Base-by-base conservation (phyloP, 768 basidiomycete species). In the Amanita subjunquillea region DNA sequence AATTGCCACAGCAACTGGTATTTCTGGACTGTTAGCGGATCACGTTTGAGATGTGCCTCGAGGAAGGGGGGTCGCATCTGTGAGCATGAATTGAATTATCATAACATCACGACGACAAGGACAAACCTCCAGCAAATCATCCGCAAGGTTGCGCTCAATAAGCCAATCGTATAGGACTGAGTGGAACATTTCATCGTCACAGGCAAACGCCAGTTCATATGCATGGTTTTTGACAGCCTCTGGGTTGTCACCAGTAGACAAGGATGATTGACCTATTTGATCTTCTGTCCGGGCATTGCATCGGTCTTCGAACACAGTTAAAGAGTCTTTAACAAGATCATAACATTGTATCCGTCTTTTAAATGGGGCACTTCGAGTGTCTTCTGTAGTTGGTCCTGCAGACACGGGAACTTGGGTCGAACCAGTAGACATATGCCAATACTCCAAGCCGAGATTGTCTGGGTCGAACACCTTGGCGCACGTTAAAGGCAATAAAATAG, bases 111-210 rank as follows among this genome's bases (percentile, higher is more conserved):
- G 20, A 3, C 37, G 54, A 55, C 15, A n/a, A 44, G 23, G 23
- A 59, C 80, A 40, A 55, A 93, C 95, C 76, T 94, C 92, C 37
- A 98, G 73, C 15, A 99, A 71, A 61, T 92, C 88, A 62, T 97
- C 91, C 22, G 90, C 86, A 58, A 91, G 72, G 4, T 83, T 80
- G 30, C 81, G 80, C 27, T 71, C 70, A 41, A 96, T 87, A 46
- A 94, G 72, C 96, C 96, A 98, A 59, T 96, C 91, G 62, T 99
- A 99, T 54, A 99, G 65, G 15, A 83, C 84, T 30, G 87, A 91
- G 67, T 98, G 93, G 70, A 98, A 97, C 70, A 94, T 80, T 59
- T 92, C 85, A 64, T 98, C 96, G 30, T 86, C 79, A 59, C 85
- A 84, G 5, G 80, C 72, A 53, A 97, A 85, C 1, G 91, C 90